These are phyloP conservation scores for Chiua virens DNA, from an alignment of 768 basidiomycete species.

Conservation along the genomic window DNA sequence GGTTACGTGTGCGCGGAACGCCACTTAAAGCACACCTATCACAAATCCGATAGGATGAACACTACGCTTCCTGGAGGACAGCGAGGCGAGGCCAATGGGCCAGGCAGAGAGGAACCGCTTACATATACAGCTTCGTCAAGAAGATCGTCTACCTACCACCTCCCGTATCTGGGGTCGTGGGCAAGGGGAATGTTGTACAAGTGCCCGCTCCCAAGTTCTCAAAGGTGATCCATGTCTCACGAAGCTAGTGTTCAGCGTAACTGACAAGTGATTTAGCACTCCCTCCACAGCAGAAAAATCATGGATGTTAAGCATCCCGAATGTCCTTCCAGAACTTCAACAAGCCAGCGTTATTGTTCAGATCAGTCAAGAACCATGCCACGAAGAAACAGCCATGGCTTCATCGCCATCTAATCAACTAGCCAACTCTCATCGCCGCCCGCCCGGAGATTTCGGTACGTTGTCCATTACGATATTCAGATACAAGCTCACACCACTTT, in stretches of 20 bases:
- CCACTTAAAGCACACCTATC: too few relatives aligned
- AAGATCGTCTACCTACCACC: constrained; percentile 40
- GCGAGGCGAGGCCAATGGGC: constrained; percentile 4
- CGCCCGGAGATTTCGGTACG: constrained; percentile 20
- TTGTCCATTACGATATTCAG: neutral
- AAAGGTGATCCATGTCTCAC: constrained; percentile 6
- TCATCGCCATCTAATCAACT: neutral
- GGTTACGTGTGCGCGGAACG: too few relatives aligned
- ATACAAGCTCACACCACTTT: neutral
- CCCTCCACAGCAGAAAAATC: neutral
- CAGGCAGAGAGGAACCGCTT: constrained; percentile 15
- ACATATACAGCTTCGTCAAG: constrained; percentile 34
- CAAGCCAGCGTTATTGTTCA: constrained; percentile 30
- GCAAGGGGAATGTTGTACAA: constrained; percentile 14
- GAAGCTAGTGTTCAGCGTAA: neutral
- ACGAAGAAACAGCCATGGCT: constrained; percentile 24
- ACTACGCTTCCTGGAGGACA: constrained; percentile 17
- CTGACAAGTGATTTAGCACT: constrained; percentile 8
- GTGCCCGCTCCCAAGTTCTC: constrained; percentile 6
- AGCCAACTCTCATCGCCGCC: constrained; percentile 24
- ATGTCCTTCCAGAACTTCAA: constrained; percentile 29
- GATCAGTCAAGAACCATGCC: constrained; percentile 26
- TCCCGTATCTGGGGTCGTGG: neutral
- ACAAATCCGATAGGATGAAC: constrained; percentile 12
- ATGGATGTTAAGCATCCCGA: constrained; percentile 17